Evolutionary conservation across 352 stramenopile species (phyloP), one percentile per base, ranked within the genome.

Genomic region (Peronospora farinosa): DNA sequence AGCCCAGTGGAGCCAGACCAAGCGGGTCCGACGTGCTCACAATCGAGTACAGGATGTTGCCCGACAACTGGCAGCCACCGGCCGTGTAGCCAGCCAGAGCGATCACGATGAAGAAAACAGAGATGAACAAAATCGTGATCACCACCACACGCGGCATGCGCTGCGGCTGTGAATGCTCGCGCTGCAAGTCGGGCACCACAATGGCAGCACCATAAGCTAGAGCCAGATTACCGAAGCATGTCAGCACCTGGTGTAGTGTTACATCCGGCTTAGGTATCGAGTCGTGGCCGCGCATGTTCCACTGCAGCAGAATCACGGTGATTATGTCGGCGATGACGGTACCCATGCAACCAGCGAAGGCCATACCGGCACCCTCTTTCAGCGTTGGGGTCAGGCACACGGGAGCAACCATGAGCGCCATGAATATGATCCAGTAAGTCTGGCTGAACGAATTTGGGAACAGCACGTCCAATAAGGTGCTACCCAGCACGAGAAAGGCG

Each of bases 31-130:
- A 57, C 7, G 48, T 47, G 13, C 60, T 67, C 32, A 73, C 40
- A 46, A 81, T 81, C 17, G 72, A 59, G 38, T 73, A 84, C 12
- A 84, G 56, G 21, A 84, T 43, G 60, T 83, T 83, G 36, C 69
- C 67, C 3, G 72, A 71, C 38, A 82, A 76, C 40, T 82, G 72
- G 51, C 72, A 82, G 8, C 72, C 72, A 1, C 63, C 58, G 11
- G 56, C 54, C 10, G 52, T 64, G 50, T 78, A 78, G 12, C 57
- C 72, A 3, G 57, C 53, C 5, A 49, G 28, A 10, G 60, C 72
- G 12, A 79, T 46, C 9, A 63, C 25, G 2, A 77, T 12, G 53
- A 81, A 78, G 42, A 78, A 51, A 23, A 32, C 42, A 4, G 69
- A 78, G 17, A 72, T 63, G 39, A 76, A 48, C 3, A 38, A 39